Evolutionary conservation across 305 asterid species (phyloP), one percentile per base, ranked within the genome.

Genomic region (Striga hermonthica): DNA sequence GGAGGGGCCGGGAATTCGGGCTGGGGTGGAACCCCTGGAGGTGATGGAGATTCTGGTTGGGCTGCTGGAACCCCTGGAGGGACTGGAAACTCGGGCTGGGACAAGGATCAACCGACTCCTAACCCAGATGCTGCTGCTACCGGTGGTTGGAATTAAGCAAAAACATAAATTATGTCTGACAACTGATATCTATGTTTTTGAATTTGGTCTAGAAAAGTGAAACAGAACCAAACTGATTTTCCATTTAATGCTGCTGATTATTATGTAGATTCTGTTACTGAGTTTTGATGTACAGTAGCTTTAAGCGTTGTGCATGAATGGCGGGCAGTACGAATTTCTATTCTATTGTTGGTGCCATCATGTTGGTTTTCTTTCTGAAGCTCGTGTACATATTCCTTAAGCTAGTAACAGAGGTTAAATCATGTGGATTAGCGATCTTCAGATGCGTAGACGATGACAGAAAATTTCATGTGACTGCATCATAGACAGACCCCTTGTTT

Each of bases 41-140:
- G 22, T 2, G 55, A 16, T 49, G 55, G 16, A 49, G 14, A 12
- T 9, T 12, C 55, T 16, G 55, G 55, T 28, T 49, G 55, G 55
- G 55, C 55, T n/a, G n/a, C n/a, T 13, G 55, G 55, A 13, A 12
- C 53, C 14, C 53, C 4, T 13, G 53, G 53, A 47, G 53, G 16
- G n/a, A 15, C 53, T 47, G 53, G n/a, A 52, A 9, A 31, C 57
- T 34, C 38, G 36, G 39, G 59, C 38, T 54, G 59, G 59, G 10
- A 28, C 39, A 54, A 54, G 59, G 59, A 54, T 28, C 39, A 28
- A 54, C 69, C 60, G 5, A 56, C 73, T 16, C 73, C 75, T 0
- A 72, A 76, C 15, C 76, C 60, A 74, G 80, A 69, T 52, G 82
- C 64, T 15, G 68, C 60, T 53, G 64, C 49, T 53, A 43, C 74